Percentiles rank a stretch among this genome's conserved stretches.
Conservation (phyloP, 2,329 filamentous ascomycete species). For the Ophiostoma ulmi region DNA sequence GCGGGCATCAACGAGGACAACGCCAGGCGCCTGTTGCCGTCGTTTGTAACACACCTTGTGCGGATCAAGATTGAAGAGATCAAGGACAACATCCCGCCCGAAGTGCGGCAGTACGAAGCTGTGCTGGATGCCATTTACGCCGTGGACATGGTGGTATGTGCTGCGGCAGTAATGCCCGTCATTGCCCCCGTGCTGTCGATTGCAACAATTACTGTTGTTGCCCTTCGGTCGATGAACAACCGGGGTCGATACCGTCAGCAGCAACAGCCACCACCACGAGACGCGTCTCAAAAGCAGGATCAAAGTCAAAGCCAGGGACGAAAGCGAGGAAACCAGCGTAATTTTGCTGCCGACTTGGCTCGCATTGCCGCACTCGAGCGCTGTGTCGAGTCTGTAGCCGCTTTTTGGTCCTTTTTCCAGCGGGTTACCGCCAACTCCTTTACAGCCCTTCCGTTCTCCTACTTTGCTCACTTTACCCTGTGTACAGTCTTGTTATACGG, state of each 20-base stretch:
- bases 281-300: background rate
- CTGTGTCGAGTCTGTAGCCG: constrained; percentile 31
- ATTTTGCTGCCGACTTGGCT: constrained; percentile 20
- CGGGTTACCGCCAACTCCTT: constrained; percentile 31
- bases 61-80: constrained; percentile 30
- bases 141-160: constrained; percentile 38
- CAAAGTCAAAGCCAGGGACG: background rate
- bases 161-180: constrained; percentile 31
- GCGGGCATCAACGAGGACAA: constrained; percentile 24
- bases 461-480: constrained; percentile 36
- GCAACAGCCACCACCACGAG: constrained; percentile 10
- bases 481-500: constrained; percentile 35
- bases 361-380: constrained; percentile 25
- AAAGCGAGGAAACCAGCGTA: background rate
- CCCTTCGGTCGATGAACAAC: background rate
- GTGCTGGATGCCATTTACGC: constrained; percentile 36
- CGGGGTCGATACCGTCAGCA: background rate
- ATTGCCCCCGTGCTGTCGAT: constrained; percentile 18
- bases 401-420: constrained; percentile 36
- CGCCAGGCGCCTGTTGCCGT: constrained; percentile 25
- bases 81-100: constrained; percentile 29
- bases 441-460: constrained; percentile 34
- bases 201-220: constrained; percentile 15
- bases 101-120: constrained; percentile 31
- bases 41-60: constrained; percentile 28